Evolutionary conservation across 1,139 yeast genomes (phyloP).

Genomic region (Kodamaea derodonti): DNA sequence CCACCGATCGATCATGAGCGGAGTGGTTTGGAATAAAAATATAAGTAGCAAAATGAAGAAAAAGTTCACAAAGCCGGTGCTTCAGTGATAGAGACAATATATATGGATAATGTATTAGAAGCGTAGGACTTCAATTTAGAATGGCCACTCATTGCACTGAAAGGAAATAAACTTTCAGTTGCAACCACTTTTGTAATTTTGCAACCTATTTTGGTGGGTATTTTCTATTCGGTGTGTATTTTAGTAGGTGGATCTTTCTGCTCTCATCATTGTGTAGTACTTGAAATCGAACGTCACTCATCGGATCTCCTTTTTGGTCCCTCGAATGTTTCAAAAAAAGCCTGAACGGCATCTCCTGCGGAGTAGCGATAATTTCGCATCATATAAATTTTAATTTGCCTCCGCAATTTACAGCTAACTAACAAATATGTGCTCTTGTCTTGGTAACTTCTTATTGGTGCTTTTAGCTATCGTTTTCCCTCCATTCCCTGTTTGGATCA

Average conservation of each 20-base stretch:
- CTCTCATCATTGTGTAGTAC: too few species aligned
- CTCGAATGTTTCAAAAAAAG: too few species aligned
- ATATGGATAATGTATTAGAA: too few species aligned
- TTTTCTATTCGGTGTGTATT: too few species aligned
- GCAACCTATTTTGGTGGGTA: too few species aligned
- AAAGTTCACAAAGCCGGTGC: constrained; percentile 24
- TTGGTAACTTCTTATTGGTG: neutral
- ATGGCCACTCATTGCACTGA: neutral
- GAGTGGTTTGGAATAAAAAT: constrained; percentile 55
- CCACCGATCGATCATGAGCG: constrained; percentile 50
- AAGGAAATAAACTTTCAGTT: neutral
- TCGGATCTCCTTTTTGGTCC: too few species aligned
- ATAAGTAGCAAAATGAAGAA: constrained; percentile 50
- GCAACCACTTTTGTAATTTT: neutral
- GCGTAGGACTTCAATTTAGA: neutral
- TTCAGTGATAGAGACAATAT: neutral
- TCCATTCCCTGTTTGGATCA: constrained; percentile 76
- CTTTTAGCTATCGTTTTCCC: constrained; percentile 41
- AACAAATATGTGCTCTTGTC: neutral
- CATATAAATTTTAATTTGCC: neutral
- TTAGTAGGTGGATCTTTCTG: too few species aligned
- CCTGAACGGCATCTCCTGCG: too few species aligned
- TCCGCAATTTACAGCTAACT: neutral
- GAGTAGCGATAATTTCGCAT: neutral
- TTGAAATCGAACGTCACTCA: too few species aligned